Evolutionary conservation across 2,329 filamentous ascomycete genomes (phyloP), one percentile per base, ranked within the genome.

Genomic region (Fusarium chlamydosporum): DNA sequence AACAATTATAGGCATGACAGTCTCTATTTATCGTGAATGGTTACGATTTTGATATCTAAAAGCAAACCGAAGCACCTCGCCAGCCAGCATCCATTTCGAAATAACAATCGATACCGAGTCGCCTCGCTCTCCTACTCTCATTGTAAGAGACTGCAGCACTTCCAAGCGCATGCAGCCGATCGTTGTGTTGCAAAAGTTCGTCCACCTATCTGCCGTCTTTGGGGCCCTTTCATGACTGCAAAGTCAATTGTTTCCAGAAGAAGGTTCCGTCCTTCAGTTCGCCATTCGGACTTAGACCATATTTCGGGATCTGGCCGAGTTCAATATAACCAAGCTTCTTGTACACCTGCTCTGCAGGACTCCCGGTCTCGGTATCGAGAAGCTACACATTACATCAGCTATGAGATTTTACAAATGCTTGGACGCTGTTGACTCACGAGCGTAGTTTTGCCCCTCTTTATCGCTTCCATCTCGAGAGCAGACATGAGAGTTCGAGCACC

Each of bases 401-500:
- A 26, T 27, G 15, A 34, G 50, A 29, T 47, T 45, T 20, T 27
- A 27, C 8, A 20, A 48, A 37, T 27, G 31, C 16, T 15, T 15
- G 34, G 12, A 12, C 37, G 16, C 16, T 18, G 45, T 35, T 23
- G 45, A 81, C 85, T 74, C 73, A 89, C 87, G 75, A 91, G 74
- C 68, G 88, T 76, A 11, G 80, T 84, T 62, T 82, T 82, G 12
- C 84, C 85, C 41, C 81, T 78, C 33, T 75, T 77, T 13, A 76
- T 68, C 2, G 88, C 88, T 74, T 88, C 83, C 6, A 74, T 76
- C 75, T 91, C 87, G n/a, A 90, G 67, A n/a, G 81, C 81, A 23
- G 59, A 72, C 77, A 90, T 83, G 68, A 91, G 72, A 20, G 76
- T 75, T 65, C 78, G 83, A 4, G 86, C 87, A 46, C 85, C 83